Evolutionary conservation across 2,329 filamentous ascomycete genomes (phyloP).

Genomic region (Hypocrella siamensis): DNA sequence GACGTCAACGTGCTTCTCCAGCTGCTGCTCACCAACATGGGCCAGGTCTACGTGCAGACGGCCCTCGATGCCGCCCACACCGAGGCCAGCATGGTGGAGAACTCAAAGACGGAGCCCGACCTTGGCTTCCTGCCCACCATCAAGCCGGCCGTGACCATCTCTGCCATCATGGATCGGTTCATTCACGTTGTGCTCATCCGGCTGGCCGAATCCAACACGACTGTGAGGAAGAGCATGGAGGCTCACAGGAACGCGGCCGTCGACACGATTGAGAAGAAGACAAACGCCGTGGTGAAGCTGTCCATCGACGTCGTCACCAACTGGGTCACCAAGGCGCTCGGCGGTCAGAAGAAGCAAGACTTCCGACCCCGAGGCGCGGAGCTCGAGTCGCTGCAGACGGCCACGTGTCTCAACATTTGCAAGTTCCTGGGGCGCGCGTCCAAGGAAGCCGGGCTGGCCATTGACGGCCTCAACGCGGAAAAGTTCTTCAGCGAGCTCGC

Average conservation of each 20-base stretch:
- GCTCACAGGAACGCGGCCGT: slow-evolving; percentile 62
- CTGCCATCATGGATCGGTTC: slow-evolving; percentile 85
- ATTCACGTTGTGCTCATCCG: slow-evolving; percentile 82
- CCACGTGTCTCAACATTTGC: slow-evolving; percentile 68
- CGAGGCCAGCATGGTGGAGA: slow-evolving; percentile 60
- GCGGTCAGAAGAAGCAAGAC: slow-evolving; percentile 72
- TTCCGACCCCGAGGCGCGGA: slow-evolving; percentile 78
- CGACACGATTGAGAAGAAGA: slow-evolving; percentile 70
- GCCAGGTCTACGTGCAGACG: slow-evolving; percentile 61
- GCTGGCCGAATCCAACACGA: slow-evolving; percentile 77
- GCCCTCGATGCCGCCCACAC: slow-evolving; percentile 56
- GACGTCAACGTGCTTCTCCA: slow-evolving; percentile 77
- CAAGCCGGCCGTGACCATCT: slow-evolving; percentile 70
- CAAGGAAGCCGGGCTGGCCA: slow-evolving; percentile 44
- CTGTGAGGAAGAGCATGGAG: slow-evolving; percentile 78
- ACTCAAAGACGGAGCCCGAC: slow-evolving; percentile 70
- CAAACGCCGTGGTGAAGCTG: slow-evolving; percentile 42
- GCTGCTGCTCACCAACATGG: slow-evolving; percentile 74
- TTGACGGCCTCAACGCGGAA: slow-evolving; percentile 73
- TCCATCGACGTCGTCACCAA: slow-evolving; percentile 54
- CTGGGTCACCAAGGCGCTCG: slow-evolving; percentile 58
- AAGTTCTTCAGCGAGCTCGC: slow-evolving; percentile 75
- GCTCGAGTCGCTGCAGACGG: slow-evolving; percentile 67
- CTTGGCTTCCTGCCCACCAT: slow-evolving; percentile 67
- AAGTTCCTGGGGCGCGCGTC: slow-evolving; percentile 61